Percentiles rank a stretch among this genome's conserved stretches.
Conservation (phyloP, 1,284 basidiomycete genomes). For the Apiotrichum gamsii region DNA sequence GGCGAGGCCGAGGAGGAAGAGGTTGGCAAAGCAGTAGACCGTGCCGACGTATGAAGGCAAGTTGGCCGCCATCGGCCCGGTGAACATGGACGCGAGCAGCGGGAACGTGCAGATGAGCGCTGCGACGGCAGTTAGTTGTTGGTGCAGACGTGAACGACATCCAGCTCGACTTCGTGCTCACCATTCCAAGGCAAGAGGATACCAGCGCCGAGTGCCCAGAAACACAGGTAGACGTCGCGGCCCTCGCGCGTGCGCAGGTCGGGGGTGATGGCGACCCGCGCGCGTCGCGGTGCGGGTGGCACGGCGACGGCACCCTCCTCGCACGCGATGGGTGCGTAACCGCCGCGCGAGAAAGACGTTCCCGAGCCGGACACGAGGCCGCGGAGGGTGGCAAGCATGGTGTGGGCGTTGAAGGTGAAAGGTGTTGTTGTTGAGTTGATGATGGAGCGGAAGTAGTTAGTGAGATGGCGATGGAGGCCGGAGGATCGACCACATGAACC, state of each 20-base stretch:
- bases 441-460: too few relatives aligned
- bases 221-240: slow-evolving; percentile 31
- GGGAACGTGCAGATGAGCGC: slow-evolving; percentile 46
- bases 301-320: neutral
- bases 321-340: slow-evolving; percentile 3
- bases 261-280: neutral
- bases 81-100: slow-evolving; percentile 34
- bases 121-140: slow-evolving; percentile 9
- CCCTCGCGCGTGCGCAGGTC: neutral
- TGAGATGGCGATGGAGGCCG: neutral
- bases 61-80: slow-evolving; percentile 23
- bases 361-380: neutral
- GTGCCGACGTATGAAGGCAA: slow-evolving; percentile 41
- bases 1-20: slow-evolving; percentile 44
- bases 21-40: slow-evolving; percentile 43
- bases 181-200: slow-evolving; percentile 46
- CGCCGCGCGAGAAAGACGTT: neutral
- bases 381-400: neutral
- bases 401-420: neutral
- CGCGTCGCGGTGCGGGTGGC: neutral
- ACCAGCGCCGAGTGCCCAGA: slow-evolving; percentile 46
- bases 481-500: neutral
- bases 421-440: neutral
- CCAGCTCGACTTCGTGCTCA: slow-evolving; percentile 13
- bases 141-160: too few relatives aligned